A percentile compares a stretch with the other conserved stretches of the same genome.
Conservation (phyloP, 2,329 filamentous ascomycete genomes). For the Shiraia sp. region DNA sequence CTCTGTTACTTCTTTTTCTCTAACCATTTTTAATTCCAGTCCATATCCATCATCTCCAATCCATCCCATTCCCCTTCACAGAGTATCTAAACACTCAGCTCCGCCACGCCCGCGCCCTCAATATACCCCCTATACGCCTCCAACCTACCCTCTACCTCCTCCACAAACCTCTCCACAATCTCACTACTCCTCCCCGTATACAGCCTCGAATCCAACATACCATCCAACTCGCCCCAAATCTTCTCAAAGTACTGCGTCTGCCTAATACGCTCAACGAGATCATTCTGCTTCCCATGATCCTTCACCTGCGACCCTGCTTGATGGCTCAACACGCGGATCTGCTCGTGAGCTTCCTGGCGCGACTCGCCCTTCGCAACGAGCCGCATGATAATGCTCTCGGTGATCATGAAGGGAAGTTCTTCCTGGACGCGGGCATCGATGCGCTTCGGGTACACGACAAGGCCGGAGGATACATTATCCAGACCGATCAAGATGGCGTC, state of each 20-base stretch:
- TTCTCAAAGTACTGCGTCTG: slow-evolving; percentile 72
- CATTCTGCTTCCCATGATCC: slow-evolving; percentile 74
- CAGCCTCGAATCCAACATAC: slow-evolving; percentile 65
- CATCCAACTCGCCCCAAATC: slow-evolving; percentile 70
- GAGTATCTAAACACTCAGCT: slow-evolving; percentile 36
- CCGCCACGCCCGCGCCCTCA: slow-evolving; percentile 34
- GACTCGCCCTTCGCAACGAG: slow-evolving; percentile 71
- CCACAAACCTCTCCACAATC: slow-evolving; percentile 31
- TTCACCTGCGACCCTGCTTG: slow-evolving; percentile 74
- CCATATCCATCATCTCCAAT: too few relatives aligned
- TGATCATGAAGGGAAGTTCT: slow-evolving; percentile 87
- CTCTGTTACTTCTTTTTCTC: too few relatives aligned
- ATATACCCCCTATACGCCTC: slow-evolving; percentile 56
- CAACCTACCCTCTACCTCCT: slow-evolving; percentile 45
- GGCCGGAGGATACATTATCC: slow-evolving; percentile 72
- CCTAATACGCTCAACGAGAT: slow-evolving; percentile 78
- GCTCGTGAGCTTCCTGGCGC: slow-evolving; percentile 82
- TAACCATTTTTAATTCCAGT: too few relatives aligned
- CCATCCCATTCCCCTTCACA: too few relatives aligned
- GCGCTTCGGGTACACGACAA: slow-evolving; percentile 76
- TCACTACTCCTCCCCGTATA: slow-evolving; percentile 59
- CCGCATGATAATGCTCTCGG: slow-evolving; percentile 63
- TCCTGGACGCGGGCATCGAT: slow-evolving; percentile 67
- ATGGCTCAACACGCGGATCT: slow-evolving; percentile 79
- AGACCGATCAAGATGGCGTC: slow-evolving; percentile 67